Evolutionary conservation across 352 stramenopile genomes (phyloP).

Genomic region (Globisporangium solare): DNA sequence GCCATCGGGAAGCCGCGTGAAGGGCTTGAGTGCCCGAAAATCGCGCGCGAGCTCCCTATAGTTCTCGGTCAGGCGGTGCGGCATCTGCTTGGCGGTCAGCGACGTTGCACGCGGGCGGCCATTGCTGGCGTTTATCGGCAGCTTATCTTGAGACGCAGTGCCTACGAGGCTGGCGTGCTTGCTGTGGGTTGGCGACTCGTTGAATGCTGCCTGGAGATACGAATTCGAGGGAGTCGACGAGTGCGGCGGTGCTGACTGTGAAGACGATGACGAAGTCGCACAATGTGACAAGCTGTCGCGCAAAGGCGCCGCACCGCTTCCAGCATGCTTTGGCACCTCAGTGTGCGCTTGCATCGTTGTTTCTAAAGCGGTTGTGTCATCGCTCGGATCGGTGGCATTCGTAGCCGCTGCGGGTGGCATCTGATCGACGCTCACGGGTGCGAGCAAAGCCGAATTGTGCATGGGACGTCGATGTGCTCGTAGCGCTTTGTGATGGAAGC

Average conservation of each 20-base stretch:
- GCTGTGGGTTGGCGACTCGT: too few relatives aligned
- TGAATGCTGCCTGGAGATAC: conserved; percentile 2
- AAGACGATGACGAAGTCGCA: too few relatives aligned
- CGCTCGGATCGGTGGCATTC: too few relatives aligned
- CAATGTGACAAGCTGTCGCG: background rate
- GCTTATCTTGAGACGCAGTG: background rate
- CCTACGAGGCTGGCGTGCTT: too few relatives aligned
- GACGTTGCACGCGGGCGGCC: conserved; percentile 13
- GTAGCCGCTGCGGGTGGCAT: too few relatives aligned
- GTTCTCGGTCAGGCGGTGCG: conserved; percentile 39
- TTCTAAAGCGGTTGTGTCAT: background rate
- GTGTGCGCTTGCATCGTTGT: background rate
- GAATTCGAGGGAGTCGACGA: background rate
- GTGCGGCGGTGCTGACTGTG: too few relatives aligned
- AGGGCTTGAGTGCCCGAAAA: conserved; percentile 48
- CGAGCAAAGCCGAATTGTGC: too few relatives aligned
- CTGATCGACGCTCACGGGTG: too few relatives aligned
- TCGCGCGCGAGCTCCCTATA: conserved; percentile 48
- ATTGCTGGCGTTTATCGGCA: background rate
- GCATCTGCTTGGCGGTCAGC: conserved; percentile 6
- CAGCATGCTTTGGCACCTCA: too few relatives aligned
- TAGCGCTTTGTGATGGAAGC: too few relatives aligned
- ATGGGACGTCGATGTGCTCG: too few relatives aligned
- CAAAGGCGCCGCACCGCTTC: background rate
- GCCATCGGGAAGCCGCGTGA: conserved; percentile 37